Evolutionary conservation across 805 yeast species (phyloP), one percentile per base, ranked within the genome.

Genomic region (Candida chauliodis): DNA sequence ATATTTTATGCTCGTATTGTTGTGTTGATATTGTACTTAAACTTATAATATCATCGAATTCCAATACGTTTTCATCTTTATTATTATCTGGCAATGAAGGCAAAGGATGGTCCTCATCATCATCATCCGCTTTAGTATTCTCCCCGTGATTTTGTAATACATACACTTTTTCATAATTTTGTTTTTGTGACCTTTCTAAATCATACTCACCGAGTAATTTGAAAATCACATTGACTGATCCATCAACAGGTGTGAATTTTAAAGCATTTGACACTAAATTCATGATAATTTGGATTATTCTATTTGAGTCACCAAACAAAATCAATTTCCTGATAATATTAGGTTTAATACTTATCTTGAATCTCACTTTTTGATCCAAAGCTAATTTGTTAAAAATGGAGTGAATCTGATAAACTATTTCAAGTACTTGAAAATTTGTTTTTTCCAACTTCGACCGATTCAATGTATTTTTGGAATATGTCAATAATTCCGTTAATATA

Each of bases 221-320:
- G 45, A 84, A 75, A 2, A 68, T 56, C 6, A 87, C 86, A 20
- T 72, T 71, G 8, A 90, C 95, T 10, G 75, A 71, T 2, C 97
- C 97, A 43, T 87, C 86, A n/a, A 79, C 84, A 0, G 96, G 96
- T 0, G 98, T 90, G 51, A 91, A 93, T 57, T 91, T 91, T 51
- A 91, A 66, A 0, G 95, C 81, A 60, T 91, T 91, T 13, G 95
- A 83, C 7, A 91, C 93, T 39, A 91, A 67, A 52, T 91, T 93
- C 90, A 90, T 88, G 5, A 90, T 80, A 35, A 91, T 83, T 58
- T 91, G 99, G 39, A 87, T 78, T 27, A 93, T 84, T 55, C 98
- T 71, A 59, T 88, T 89, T 8, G 93, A 79, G 59, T 91, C 99
- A 2, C 96, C 98, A 59, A 71, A 78, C 8, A 91, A 62, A 2